A percentile compares a stretch with the other conserved stretches of the same genome.
Evolutionary conservation across 176 grass and related monocot species (phyloP).

Genomic region (Dactylis glomerata): DNA sequence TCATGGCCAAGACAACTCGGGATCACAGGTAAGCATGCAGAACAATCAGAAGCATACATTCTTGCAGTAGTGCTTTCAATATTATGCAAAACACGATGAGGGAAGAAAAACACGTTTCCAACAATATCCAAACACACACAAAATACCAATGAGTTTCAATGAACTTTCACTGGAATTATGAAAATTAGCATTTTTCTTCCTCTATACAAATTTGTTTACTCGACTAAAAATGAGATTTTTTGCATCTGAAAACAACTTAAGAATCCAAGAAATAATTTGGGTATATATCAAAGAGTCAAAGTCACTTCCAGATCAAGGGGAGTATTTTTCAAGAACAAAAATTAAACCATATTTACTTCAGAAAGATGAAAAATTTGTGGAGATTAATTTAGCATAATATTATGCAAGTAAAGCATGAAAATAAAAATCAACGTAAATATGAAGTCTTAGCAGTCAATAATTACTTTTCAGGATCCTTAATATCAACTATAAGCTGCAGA

Average conservation of each 20-base stretch:
- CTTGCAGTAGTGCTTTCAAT: constrained; percentile 4
- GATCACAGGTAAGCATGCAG: background rate
- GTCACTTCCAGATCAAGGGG: background rate
- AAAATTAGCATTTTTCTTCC: background rate
- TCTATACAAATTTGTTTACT: background rate
- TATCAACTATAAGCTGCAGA: constrained; percentile 85
- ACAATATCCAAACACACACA: background rate
- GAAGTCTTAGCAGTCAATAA: constrained; percentile 7
- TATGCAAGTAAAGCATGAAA: background rate
- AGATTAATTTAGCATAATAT: constrained; percentile 10
- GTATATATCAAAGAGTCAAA: background rate
- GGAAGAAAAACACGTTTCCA: background rate
- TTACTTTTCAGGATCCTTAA: constrained; percentile 74
- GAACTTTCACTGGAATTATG: background rate
- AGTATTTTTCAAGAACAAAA: background rate
- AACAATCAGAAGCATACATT: constrained; percentile 7
- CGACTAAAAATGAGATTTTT: background rate
- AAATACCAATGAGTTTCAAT: background rate
- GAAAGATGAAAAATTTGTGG: background rate
- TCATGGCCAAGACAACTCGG: background rate
- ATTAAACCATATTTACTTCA: background rate
- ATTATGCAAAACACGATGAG: background rate
- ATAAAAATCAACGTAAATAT: constrained; percentile 21
- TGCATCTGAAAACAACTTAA: background rate
- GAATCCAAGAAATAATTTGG: background rate